A percentile compares a stretch with the other conserved stretches of the same genome.
Evolutionary conservation across 2,329 filamentous ascomycete species (phyloP).

Genomic region (Lachnum nothofagi): DNA sequence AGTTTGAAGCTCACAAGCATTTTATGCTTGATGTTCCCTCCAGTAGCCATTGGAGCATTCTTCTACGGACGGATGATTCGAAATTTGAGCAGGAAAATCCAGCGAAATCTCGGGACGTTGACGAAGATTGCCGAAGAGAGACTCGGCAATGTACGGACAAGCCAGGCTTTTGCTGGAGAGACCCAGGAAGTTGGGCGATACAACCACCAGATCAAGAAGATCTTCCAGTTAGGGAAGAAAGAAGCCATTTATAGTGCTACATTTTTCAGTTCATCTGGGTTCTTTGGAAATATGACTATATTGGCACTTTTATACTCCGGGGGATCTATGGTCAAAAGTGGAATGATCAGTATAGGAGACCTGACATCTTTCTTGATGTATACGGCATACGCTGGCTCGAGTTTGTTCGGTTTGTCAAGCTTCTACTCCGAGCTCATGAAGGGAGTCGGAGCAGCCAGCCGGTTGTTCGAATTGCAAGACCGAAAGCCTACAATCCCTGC

Average conservation of each 20-base stretch:
- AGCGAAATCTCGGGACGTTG: slow-evolving; percentile 85
- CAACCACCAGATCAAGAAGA: slow-evolving; percentile 84
- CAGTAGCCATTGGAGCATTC: slow-evolving; percentile 83
- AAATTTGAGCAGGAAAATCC: slow-evolving; percentile 84
- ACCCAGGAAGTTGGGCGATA: slow-evolving; percentile 85
- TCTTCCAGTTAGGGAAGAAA: slow-evolving; percentile 80
- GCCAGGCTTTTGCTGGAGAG: slow-evolving; percentile 92
- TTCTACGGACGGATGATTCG: slow-evolving; percentile 86
- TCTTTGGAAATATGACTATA: slow-evolving; percentile 95
- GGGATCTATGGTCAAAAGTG: slow-evolving; percentile 80
- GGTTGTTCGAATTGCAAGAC: slow-evolving; percentile 93
- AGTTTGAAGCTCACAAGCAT: slow-evolving; percentile 86
- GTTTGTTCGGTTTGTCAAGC: slow-evolving; percentile 85
- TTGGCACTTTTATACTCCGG: slow-evolving; percentile 85
- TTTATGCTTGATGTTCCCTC: slow-evolving; percentile 80
- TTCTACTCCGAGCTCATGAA: slow-evolving; percentile 99
- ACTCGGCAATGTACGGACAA: slow-evolving; percentile 93
- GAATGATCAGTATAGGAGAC: slow-evolving; percentile 83
- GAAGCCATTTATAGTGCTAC: slow-evolving; percentile 86
- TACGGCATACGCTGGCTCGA: slow-evolving; percentile 78
- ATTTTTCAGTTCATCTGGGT: slow-evolving; percentile 82
- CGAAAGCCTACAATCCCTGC: slow-evolving; percentile 80
- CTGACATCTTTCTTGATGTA: slow-evolving; percentile 98
- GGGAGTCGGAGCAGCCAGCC: slow-evolving; percentile 91
- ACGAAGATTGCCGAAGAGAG: slow-evolving; percentile 98